These are phyloP conservation scores for Lactifluus rugatus DNA, from an alignment of 768 basidiomycete genomes.

Conservation along the genomic window DNA sequence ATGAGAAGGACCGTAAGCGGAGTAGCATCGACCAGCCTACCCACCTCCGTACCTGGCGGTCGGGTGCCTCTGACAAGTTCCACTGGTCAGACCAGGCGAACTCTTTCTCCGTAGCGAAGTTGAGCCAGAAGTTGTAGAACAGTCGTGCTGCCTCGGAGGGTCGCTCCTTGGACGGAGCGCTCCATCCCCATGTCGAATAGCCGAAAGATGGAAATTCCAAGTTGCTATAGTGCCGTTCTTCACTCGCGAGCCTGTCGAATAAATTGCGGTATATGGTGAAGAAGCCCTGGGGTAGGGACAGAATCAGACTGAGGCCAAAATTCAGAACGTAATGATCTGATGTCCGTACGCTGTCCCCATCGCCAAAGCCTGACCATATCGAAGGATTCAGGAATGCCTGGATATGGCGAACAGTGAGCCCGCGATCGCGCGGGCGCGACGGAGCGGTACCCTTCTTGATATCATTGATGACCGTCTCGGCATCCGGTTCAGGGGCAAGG, in stretches of 20 bases:
- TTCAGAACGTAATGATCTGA: neutral
- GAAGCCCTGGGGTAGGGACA: slow-evolving; percentile 53
- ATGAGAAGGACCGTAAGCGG: neutral
- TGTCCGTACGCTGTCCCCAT: slow-evolving; percentile 45
- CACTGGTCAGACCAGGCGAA: slow-evolving; percentile 85
- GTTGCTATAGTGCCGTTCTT: slow-evolving; percentile 49
- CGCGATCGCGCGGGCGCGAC: slow-evolving; percentile 51
- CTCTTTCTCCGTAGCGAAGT: slow-evolving; percentile 79
- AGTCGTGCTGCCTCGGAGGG: slow-evolving; percentile 44
- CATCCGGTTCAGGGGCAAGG: slow-evolving; percentile 72
- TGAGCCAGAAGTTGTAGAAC: slow-evolving; percentile 83
- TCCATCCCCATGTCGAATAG: slow-evolving; percentile 64
- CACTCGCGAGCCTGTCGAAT: slow-evolving; percentile 71
- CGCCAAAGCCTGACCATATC: slow-evolving; percentile 57
- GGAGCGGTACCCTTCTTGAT: slow-evolving; percentile 60
- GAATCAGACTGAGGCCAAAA: neutral
- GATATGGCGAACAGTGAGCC: slow-evolving; percentile 72
- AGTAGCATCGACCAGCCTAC: slow-evolving; percentile 9
- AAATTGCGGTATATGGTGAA: slow-evolving; percentile 83
- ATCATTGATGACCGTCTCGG: slow-evolving; percentile 76
- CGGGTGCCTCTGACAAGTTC: slow-evolving; percentile 76
- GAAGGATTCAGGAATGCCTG: slow-evolving; percentile 74
- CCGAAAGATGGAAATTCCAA: slow-evolving; percentile 77
- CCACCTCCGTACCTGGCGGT: slow-evolving; percentile 72
- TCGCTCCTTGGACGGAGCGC: slow-evolving; percentile 35